Conservation (phyloP, 306 rosid genomes). For the Sicyos baderoa region DNA sequence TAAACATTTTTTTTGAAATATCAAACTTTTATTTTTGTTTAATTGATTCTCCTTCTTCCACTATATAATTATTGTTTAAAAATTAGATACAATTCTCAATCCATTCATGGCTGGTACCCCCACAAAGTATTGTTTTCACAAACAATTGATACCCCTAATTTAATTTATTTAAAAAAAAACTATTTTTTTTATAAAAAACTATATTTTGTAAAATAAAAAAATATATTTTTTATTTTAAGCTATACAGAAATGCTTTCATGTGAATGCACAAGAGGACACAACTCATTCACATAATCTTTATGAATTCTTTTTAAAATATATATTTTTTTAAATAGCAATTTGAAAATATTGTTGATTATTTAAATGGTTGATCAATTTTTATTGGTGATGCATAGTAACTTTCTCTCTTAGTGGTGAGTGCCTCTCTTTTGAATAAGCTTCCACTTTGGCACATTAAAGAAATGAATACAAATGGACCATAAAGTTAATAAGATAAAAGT, state of each 20-base stretch:
- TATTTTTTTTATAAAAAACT: too few species aligned
- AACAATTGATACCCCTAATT: not conserved
- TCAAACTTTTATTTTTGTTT: not conserved
- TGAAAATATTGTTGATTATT: not conserved
- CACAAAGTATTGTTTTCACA: not conserved
- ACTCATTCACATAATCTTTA: slow-evolving; percentile 17
- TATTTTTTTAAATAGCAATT: too few species aligned
- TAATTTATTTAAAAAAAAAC: too few species aligned
- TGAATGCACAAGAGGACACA: slow-evolving; percentile 16
- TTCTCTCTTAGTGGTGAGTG: slow-evolving; percentile 4
- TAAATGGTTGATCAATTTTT: not conserved
- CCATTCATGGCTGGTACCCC: not conserved
- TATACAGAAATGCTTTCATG: not conserved
- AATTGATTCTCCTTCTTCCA: not conserved
- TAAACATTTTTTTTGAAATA: too few species aligned
- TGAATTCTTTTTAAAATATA: slow-evolving; percentile 16
- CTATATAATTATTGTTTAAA: not conserved
- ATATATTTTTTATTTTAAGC: not conserved
- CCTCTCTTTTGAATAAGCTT: slow-evolving; percentile 11
- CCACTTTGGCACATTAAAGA: slow-evolving; percentile 3
- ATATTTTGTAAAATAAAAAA: too few species aligned
- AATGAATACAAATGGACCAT: not conserved
- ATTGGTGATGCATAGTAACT: slow-evolving; percentile 5
- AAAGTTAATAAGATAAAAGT: not conserved
- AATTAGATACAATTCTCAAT: not conserved